A percentile compares a stretch with the other conserved stretches of the same genome.
Evolutionary conservation across 1,284 basidiomycete genomes (phyloP).

Genomic region (Jaminaea rosea): DNA sequence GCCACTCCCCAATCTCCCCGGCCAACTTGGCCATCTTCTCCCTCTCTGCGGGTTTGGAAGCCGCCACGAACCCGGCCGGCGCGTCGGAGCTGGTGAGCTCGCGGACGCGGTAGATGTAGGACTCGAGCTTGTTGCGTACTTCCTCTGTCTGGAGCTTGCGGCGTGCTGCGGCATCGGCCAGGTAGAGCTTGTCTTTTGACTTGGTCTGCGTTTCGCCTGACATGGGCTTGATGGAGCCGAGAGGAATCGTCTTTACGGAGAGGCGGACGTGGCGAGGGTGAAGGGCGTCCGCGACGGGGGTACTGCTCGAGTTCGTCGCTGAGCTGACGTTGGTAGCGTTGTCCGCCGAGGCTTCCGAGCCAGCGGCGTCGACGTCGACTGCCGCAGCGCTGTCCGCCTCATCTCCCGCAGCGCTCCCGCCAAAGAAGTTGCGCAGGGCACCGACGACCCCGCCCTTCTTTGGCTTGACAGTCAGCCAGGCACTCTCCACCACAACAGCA

Average conservation of each 20-base stretch:
- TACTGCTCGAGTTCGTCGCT: neutral
- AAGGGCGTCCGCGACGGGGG: conserved; percentile 1
- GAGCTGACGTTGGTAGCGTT: neutral
- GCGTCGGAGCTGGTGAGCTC: conserved; percentile 70
- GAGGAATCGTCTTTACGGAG: conserved; percentile 17
- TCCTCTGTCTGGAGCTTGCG: conserved; percentile 74
- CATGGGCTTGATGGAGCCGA: conserved; percentile 20
- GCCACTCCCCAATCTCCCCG: conserved; percentile 68
- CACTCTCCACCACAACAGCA: conserved; percentile 26
- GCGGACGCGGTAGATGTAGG: conserved; percentile 79
- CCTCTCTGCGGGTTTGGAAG: conserved; percentile 67
- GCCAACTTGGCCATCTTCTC: conserved; percentile 59
- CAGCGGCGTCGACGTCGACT: conserved; percentile 13
- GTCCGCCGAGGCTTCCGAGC: conserved; percentile 3
- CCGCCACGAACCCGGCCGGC: conserved; percentile 57
- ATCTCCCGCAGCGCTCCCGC: conserved; percentile 9
- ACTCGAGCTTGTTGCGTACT: conserved; percentile 81
- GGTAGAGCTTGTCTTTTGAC: conserved; percentile 39
- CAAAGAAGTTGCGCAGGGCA: conserved; percentile 37
- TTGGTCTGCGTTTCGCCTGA: conserved; percentile 27
- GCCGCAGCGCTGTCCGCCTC: conserved; percentile 2
- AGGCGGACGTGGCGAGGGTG: conserved; percentile 9
- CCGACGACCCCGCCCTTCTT: conserved; percentile 33
- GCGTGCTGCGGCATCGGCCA: conserved; percentile 64
- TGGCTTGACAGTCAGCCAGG: conserved; percentile 31